Base-by-base conservation (phyloP, 2,329 filamentous ascomycete species). In the Ophiostoma quercus region DNA sequence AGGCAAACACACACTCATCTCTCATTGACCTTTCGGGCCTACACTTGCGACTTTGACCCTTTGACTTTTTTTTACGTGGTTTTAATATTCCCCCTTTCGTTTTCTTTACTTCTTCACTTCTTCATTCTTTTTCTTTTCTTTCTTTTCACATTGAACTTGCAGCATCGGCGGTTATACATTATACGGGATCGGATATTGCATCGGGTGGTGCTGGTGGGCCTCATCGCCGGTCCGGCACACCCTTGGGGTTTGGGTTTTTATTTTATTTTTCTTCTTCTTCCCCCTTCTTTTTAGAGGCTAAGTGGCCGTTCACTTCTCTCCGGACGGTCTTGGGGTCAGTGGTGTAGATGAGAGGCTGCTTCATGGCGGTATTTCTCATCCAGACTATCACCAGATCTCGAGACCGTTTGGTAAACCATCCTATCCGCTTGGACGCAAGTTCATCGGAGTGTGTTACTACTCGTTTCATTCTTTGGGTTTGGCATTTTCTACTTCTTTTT, bases 21-120 rank as follows among this genome's bases (percentile, higher is more conserved):
- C 19, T 41, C 19, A 14, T 39, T 19, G 62, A 25, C 8, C 4
- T 41, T 12, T 65, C 12, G 60, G 60, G 16, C 60, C 16, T 39
- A 41, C 62, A 39, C 34, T 41, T 14, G n/a, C 19, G 34, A 22
- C 62, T 39, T 25, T 14, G 12, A 39, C 32, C 25, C 29, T 22
- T 22, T n/a, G 7, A n/a, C 32, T 41, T 22, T n/a, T 12, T 5
- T 39, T 22, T 68, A 67, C 67, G 11, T 43, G 43, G 47, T 47
- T 67, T 68, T 60, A 51, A 25, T 32, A 47, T 70, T 68, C 63
- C 66, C 70, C 67, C 54, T 69, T 66, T 71, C 54, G 68, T 66
- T 65, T 63, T 19, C 34, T n/a, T 47, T 5, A 65, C 16, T 70
- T 47, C 19, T 66, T 57, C n/a, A 25, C 60, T 16, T 51, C 65